Conservation (phyloP, 495 filamentous ascomycete genomes). For the Penicillium paxilli region DNA sequence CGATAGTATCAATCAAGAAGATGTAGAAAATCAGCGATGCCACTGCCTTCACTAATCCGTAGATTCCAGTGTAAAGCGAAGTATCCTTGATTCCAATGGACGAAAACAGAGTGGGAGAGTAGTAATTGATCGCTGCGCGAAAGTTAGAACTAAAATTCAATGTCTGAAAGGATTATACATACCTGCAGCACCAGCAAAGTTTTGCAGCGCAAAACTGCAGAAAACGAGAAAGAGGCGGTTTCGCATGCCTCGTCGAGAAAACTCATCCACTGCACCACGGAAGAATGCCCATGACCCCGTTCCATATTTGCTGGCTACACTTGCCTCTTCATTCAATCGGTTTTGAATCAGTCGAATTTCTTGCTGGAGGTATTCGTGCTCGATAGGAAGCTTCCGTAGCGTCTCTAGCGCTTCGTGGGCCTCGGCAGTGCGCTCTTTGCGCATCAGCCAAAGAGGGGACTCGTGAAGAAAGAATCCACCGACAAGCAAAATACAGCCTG, state of each 20-base stretch:
- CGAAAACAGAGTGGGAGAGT: conserved; percentile 50
- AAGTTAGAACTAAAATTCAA: conserved; percentile 35
- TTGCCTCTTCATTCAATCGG: conserved; percentile 20
- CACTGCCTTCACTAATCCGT: conserved; percentile 43
- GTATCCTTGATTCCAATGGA: conserved; percentile 43
- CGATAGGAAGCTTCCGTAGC: conserved; percentile 51
- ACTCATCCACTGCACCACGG: conserved; percentile 25
- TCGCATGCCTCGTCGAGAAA: conserved; percentile 30
- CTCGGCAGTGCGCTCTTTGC: conserved; percentile 50
- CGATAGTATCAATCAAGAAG: conserved; percentile 62
- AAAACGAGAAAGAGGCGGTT: conserved; percentile 38
- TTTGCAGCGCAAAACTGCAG: conserved; percentile 54
- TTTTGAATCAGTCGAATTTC: conserved; percentile 37
- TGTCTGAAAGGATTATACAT: conserved; percentile 34
- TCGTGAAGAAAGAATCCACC: conserved; percentile 41
- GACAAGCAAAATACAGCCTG: conserved; percentile 37
- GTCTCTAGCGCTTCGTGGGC: conserved; percentile 52
- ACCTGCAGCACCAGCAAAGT: conserved; percentile 54
- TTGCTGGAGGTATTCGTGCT: conserved; percentile 53
- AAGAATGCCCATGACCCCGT: conserved; percentile 1
- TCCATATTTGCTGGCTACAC: background rate
- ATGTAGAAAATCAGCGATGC: conserved; percentile 55
- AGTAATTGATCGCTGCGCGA: conserved; percentile 46
- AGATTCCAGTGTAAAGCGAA: conserved; percentile 41
- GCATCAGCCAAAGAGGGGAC: conserved; percentile 50